Evolutionary conservation across 2,329 filamentous ascomycete genomes (phyloP).

Genomic region (Penicillium palitans): DNA sequence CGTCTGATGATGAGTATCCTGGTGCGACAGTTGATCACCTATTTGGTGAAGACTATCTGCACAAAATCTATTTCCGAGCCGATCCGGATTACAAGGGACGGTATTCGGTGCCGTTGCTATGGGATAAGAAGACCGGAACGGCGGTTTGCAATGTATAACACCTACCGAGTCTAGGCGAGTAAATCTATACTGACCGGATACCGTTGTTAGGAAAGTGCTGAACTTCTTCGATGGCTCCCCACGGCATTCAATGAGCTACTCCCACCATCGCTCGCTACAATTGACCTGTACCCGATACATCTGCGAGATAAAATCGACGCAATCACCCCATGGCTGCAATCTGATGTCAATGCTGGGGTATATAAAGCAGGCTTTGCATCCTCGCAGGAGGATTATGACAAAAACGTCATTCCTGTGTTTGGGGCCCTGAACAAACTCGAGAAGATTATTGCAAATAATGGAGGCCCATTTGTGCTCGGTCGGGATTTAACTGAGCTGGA

Average conservation of each 20-base stretch:
- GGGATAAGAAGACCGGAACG: constrained; percentile 58
- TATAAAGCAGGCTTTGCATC: not conserved
- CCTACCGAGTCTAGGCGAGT: not conserved
- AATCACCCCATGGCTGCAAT: not conserved
- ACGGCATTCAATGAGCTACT: not conserved
- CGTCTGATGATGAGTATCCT: constrained; percentile 54
- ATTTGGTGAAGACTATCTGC: constrained; percentile 59
- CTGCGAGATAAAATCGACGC: not conserved
- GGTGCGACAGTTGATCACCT: constrained; percentile 62
- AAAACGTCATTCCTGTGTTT: not conserved
- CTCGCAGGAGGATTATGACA: not conserved
- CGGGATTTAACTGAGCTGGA: not conserved
- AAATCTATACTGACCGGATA: not conserved
- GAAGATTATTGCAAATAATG: not conserved
- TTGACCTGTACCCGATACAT: not conserved
- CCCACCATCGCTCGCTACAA: not conserved
- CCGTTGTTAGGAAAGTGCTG: not conserved
- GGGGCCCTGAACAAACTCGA: not conserved
- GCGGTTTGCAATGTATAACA: constrained; percentile 59
- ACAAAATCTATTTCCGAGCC: constrained; percentile 63
- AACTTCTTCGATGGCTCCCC: not conserved
- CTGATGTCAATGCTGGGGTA: not conserved
- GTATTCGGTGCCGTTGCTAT: constrained; percentile 62
- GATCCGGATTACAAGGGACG: constrained; percentile 61
- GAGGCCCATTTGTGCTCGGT: not conserved